Conservation (phyloP, 163 green algal species). For the Trebouxiophyceae sp. region DNA sequence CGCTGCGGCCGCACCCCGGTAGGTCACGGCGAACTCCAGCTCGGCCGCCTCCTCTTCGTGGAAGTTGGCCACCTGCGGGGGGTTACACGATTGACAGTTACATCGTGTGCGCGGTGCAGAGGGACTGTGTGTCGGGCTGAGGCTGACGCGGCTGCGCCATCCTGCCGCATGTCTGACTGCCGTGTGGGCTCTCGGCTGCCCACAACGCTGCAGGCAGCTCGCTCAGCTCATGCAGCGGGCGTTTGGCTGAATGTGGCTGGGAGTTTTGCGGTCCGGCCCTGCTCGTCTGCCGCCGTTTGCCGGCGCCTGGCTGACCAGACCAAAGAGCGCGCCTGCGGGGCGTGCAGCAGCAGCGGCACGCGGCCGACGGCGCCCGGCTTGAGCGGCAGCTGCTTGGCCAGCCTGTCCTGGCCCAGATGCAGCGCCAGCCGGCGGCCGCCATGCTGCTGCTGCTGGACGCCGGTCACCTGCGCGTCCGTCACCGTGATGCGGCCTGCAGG, state of each 20-base stretch:
- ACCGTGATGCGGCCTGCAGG: slow-evolving; percentile 3
- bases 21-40: slow-evolving; percentile 20
- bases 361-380: slow-evolving; percentile 6
- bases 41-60: slow-evolving; percentile 11
- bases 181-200: neutral
- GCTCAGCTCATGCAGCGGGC: neutral
- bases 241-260: neutral
- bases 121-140: neutral
- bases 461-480: neutral
- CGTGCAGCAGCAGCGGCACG: slow-evolving; percentile 19
- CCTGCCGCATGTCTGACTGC: neutral
- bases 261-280: neutral
- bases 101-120: neutral
- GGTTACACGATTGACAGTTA: no score
- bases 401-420: slow-evolving; percentile 1
- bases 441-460: neutral
- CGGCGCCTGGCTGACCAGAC: neutral
- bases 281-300: neutral
- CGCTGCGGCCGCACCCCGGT: slow-evolving; percentile 3
- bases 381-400: slow-evolving; percentile 25
- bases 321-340: slow-evolving; percentile 1
- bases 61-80: slow-evolving; percentile 11
- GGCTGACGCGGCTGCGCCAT: neutral
- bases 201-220: neutral
- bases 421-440: neutral